These are phyloP conservation scores for Pyrenula aspistea DNA, from an alignment of 495 filamentous ascomycete genomes.

Conservation along the genomic window DNA sequence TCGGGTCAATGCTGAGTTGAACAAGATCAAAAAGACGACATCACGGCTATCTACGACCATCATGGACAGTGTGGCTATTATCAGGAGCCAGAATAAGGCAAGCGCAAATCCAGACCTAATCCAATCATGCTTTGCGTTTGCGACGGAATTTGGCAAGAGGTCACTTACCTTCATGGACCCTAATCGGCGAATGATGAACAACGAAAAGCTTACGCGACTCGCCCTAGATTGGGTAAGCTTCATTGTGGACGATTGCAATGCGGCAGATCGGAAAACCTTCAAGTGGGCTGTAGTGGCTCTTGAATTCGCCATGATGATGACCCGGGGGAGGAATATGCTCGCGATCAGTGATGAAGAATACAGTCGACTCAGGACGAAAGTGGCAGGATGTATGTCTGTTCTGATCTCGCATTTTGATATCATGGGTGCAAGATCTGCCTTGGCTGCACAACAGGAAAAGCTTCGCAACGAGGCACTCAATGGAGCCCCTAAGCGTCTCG, in stretches of 20 bases:
- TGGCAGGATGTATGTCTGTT: slow-evolving; percentile 94
- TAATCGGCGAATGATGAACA: slow-evolving; percentile 91
- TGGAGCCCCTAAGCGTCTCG: slow-evolving; percentile 61
- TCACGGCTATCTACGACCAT: slow-evolving; percentile 98
- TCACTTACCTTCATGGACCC: slow-evolving; percentile 88
- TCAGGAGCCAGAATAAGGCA: slow-evolving; percentile 69
- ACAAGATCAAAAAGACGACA: slow-evolving; percentile 89
- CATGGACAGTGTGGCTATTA: slow-evolving; percentile 95
- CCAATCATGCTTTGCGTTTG: slow-evolving; percentile 98
- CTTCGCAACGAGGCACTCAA: slow-evolving; percentile 62
- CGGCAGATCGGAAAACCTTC: slow-evolving; percentile 92
- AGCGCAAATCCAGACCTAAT: slow-evolving; percentile 91
- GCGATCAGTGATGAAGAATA: slow-evolving; percentile 81
- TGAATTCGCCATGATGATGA: slow-evolving; percentile 97
- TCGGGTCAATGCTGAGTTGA: slow-evolving; percentile 81
- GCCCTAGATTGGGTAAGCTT: slow-evolving; percentile 96
- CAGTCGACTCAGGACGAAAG: slow-evolving; percentile 65
- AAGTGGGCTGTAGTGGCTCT: slow-evolving; percentile 91
- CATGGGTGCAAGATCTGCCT: slow-evolving; percentile 86
- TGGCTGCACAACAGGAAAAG: slow-evolving; percentile 86
- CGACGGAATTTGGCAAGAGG: slow-evolving; percentile 92
- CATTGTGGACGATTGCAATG: slow-evolving; percentile 91
- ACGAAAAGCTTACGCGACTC: slow-evolving; percentile 81
- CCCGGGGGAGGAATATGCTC: slow-evolving; percentile 79
- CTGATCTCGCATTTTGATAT: slow-evolving; percentile 98